These are phyloP conservation scores for Kurtzmaniella cleridarum DNA, from an alignment of 805 yeast genomes.

Conservation along the genomic window DNA sequence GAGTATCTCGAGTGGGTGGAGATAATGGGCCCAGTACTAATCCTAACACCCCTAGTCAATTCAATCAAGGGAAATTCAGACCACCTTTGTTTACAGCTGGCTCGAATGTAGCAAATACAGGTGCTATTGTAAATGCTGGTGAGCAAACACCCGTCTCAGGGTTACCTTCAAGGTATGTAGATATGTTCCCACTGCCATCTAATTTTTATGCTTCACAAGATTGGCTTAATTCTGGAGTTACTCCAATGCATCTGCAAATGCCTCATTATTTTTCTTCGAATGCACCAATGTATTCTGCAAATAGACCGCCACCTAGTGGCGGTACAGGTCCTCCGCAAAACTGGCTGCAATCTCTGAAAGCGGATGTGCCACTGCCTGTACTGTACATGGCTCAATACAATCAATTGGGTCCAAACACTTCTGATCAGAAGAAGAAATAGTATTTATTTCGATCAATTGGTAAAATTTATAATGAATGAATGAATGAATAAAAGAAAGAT, in stretches of 20 bases:
- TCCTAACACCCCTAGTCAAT: conserved; percentile 4
- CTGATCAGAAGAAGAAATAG: not conserved
- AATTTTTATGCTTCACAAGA: conserved; percentile 57
- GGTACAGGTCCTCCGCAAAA: conserved; percentile 5
- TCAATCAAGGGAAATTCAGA: conserved; percentile 4
- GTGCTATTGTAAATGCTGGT: conserved; percentile 19
- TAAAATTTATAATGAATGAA: not conserved
- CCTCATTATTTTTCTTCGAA: conserved; percentile 30
- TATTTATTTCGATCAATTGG: not conserved
- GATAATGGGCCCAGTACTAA: conserved; percentile 1
- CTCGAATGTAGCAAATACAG: not conserved
- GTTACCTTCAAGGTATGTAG: conserved; percentile 68
- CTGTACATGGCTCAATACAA: conserved; percentile 1
- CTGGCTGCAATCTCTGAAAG: conserved; percentile 9
- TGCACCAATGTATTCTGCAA: conserved; percentile 20
- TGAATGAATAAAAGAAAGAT: not conserved
- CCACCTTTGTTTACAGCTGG: conserved; percentile 4
- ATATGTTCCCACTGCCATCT: conserved; percentile 77
- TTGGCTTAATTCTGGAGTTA: conserved; percentile 36
- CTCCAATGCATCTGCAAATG: conserved; percentile 28
- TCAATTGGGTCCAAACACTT: not conserved
- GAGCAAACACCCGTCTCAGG: conserved; percentile 72
- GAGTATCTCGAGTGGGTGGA: too few relatives aligned
- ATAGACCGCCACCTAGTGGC: conserved; percentile 4
- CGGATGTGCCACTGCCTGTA: conserved; percentile 6